Conservation (phyloP, 306 rosid species). For the Vachellia collinsii region DNA sequence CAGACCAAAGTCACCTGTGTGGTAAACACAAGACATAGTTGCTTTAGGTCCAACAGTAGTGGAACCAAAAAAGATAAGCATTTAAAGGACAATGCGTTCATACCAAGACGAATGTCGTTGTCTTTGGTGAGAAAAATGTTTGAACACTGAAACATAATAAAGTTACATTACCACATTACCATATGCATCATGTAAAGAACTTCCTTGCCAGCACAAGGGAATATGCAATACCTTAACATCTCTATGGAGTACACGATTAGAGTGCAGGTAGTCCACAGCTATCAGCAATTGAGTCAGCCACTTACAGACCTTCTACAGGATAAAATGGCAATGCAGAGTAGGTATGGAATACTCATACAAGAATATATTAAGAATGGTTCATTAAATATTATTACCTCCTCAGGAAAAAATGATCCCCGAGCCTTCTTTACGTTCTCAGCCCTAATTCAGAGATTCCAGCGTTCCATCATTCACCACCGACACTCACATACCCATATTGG, state of each 20-base stretch:
- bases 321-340: slow-evolving; percentile 28
- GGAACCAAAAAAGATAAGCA: slow-evolving; percentile 39
- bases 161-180: slow-evolving; percentile 40
- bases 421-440: slow-evolving; percentile 72
- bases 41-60: slow-evolving; percentile 27
- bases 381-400: slow-evolving; percentile 69
- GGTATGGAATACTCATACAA: slow-evolving; percentile 26
- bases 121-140: slow-evolving; percentile 86
- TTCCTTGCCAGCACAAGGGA: slow-evolving; percentile 31
- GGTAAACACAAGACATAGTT: slow-evolving; percentile 40
- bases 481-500: not conserved
- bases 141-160: slow-evolving; percentile 76
- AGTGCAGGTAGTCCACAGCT: slow-evolving; percentile 89
- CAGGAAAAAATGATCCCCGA: slow-evolving; percentile 68
- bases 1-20: slow-evolving; percentile 89
- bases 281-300: slow-evolving; percentile 86
- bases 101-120: slow-evolving; percentile 81
- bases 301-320: slow-evolving; percentile 77
- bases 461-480: slow-evolving; percentile 22
- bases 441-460: slow-evolving; percentile 55
- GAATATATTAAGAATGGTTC: slow-evolving; percentile 12
- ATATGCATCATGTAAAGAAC: slow-evolving; percentile 10
- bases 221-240: slow-evolving; percentile 73
- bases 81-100: slow-evolving; percentile 32
- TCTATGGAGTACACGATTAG: slow-evolving; percentile 86